Evolutionary conservation across 306 rosid species (phyloP).

Genomic region (Cucurbita argyrosperma): DNA sequence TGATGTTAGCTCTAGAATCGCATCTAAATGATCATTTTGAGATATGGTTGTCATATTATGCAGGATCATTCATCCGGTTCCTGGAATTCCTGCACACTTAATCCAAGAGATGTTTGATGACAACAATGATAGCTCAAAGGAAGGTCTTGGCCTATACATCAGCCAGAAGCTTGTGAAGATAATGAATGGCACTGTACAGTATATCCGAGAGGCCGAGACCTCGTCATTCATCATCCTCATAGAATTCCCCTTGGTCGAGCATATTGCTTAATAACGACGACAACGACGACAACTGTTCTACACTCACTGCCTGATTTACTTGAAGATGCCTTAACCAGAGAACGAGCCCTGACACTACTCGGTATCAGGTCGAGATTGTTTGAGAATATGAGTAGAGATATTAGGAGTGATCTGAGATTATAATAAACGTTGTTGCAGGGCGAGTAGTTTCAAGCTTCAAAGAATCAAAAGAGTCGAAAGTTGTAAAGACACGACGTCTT

Average conservation of each 20-base stretch:
- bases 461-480: background rate
- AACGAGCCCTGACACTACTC: background rate
- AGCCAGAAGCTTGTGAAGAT: constrained; percentile 30
- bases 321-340: background rate
- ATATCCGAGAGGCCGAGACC: constrained; percentile 20
- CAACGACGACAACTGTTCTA: background rate
- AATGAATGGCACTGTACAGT: constrained; percentile 33
- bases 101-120: constrained; percentile 26
- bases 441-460: background rate
- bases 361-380: background rate
- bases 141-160: constrained; percentile 23
- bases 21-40: background rate
- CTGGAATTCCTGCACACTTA: constrained; percentile 21
- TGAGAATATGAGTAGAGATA: background rate
- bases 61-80: constrained; percentile 29
- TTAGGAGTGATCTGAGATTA: background rate
- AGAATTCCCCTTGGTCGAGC: constrained; percentile 21
- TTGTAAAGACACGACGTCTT: background rate
- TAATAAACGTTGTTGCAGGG: background rate
- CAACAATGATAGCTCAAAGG: constrained; percentile 13
- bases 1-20: background rate
- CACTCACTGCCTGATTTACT: background rate
- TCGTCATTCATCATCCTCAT: constrained; percentile 20
- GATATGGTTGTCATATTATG: background rate
- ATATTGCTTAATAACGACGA: background rate